Conservation (phyloP, 2,329 filamentous ascomycete genomes). For the Daldinia eschscholtzii region DNA sequence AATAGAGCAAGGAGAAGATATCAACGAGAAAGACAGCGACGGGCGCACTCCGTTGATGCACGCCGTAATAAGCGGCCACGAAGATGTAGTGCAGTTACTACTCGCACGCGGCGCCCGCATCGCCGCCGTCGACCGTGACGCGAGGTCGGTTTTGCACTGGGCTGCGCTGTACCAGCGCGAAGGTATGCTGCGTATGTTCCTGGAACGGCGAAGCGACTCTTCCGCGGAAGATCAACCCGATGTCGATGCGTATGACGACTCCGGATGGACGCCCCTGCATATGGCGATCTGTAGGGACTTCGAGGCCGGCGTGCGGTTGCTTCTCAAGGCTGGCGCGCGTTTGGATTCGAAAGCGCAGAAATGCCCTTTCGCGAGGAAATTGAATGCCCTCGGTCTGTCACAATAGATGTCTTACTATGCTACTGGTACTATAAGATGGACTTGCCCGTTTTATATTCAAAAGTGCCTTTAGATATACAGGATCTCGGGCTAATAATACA, state of each 20-base stretch:
- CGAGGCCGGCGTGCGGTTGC: slow-evolving; percentile 36
- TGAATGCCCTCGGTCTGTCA: neutral
- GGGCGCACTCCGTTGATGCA: slow-evolving; percentile 43
- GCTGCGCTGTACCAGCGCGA: slow-evolving; percentile 38
- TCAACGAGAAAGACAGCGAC: slow-evolving; percentile 43
- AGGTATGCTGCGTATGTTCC: slow-evolving; percentile 32
- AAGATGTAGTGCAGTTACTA: slow-evolving; percentile 32
- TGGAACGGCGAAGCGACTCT: slow-evolving; percentile 13
- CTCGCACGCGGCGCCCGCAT: slow-evolving; percentile 36
- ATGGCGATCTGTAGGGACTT: slow-evolving; percentile 38
- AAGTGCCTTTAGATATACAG: too few relatives aligned
- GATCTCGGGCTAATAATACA: too few relatives aligned
- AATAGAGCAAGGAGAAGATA: slow-evolving; percentile 36
- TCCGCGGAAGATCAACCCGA: slow-evolving; percentile 20
- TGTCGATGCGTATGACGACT: slow-evolving; percentile 40
- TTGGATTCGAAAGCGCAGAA: slow-evolving; percentile 30
- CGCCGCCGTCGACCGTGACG: slow-evolving; percentile 21
- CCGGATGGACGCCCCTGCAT: slow-evolving; percentile 43
- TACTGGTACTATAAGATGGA: neutral
- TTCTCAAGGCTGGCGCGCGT: slow-evolving; percentile 33
- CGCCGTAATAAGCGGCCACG: slow-evolving; percentile 36
- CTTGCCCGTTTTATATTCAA: neutral
- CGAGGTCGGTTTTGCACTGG: slow-evolving; percentile 39
- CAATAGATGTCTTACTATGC: neutral
- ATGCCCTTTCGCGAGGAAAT: slow-evolving; percentile 22